phyloP scores from a whole-genome alignment of 371 early-diverging fungal species.

The Mucor ambiguus region DNA sequence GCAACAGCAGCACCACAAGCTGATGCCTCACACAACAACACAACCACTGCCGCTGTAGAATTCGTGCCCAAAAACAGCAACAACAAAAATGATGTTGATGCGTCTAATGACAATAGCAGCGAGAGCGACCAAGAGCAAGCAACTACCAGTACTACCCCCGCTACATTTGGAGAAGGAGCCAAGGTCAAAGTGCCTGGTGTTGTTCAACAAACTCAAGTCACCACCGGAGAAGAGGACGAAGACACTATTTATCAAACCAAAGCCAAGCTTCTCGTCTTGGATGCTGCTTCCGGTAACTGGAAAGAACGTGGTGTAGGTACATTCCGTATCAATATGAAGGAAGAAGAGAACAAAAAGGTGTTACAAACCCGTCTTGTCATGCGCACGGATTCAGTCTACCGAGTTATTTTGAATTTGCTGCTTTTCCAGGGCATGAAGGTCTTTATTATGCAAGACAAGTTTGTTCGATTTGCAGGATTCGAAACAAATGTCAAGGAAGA shows the following conservation, averaged over 20 bases:
- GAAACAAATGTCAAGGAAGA: slow-evolving; percentile 36
- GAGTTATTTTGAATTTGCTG: slow-evolving; percentile 60
- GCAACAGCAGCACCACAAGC: neutral
- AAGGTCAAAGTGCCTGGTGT: slow-evolving; percentile 35
- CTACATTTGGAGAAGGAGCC: slow-evolving; percentile 30
- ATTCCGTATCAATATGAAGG: slow-evolving; percentile 42
- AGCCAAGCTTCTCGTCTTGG: slow-evolving; percentile 50
- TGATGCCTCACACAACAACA: neutral
- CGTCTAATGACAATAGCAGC: neutral
- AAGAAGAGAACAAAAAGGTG: slow-evolving; percentile 18
- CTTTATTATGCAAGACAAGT: slow-evolving; percentile 56
- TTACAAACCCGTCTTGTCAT: slow-evolving; percentile 54
- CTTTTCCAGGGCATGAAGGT: slow-evolving; percentile 60
- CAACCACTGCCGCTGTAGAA: slow-evolving; percentile 1
- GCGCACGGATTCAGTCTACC: slow-evolving; percentile 64
- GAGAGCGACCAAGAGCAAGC: neutral
- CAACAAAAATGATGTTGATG: slow-evolving; percentile 1
- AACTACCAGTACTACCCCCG: neutral
- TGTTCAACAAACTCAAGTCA: slow-evolving; percentile 28
- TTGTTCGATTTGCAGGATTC: slow-evolving; percentile 59
- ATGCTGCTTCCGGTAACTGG: slow-evolving; percentile 34
- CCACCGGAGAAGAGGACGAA: slow-evolving; percentile 58
- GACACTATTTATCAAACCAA: slow-evolving; percentile 46
- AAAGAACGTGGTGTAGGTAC: slow-evolving; percentile 56
- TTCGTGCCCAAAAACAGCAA: neutral